A percentile compares a stretch with the other conserved stretches of the same genome.
Conservation (phyloP, 495 filamentous ascomycete species). For the Lasiosphaeria hispida region DNA sequence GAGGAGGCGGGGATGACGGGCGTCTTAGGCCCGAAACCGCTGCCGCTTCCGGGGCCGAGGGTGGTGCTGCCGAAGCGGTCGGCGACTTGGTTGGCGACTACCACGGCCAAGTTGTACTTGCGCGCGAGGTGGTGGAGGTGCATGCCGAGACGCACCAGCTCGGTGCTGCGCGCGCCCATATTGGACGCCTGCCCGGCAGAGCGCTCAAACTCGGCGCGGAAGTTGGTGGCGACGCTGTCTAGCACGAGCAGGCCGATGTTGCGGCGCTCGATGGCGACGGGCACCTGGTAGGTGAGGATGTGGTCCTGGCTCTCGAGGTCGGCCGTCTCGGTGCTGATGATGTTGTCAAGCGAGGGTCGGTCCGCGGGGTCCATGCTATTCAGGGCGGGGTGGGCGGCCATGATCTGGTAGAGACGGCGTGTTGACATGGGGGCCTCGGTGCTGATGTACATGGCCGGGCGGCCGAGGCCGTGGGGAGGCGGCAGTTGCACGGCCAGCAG, state of each 20-base stretch:
- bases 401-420: conserved; percentile 72
- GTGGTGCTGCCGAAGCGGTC: conserved; percentile 64
- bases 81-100: conserved; percentile 93
- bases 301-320: conserved; percentile 96
- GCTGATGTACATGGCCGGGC: conserved; percentile 84
- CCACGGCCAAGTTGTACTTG: conserved; percentile 72
- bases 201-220: conserved; percentile 80
- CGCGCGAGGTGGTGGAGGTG: conserved; percentile 71
- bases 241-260: conserved; percentile 77
- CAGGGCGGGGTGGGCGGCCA: conserved; percentile 63
- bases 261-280: conserved; percentile 72
- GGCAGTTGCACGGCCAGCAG: conserved; percentile 80
- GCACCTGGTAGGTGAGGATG: conserved; percentile 87
- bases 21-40: conserved; percentile 11
- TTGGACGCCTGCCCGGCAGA: conserved; percentile 35
- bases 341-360: conserved; percentile 63
- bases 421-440: conserved; percentile 86
- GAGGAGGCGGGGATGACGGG: conserved; percentile 17
- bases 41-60: neutral
- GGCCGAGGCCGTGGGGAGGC: conserved; percentile 63
- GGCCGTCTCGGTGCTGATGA: conserved; percentile 78
- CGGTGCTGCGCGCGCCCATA: conserved; percentile 60
- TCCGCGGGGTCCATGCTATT: conserved; percentile 40
- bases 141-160: conserved; percentile 74
- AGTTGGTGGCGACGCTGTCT: conserved; percentile 92